Percentiles rank a stretch among this genome's conserved stretches.
Conservation (phyloP, 1,284 basidiomycete genomes). For the Lignosus rhinocerotis region DNA sequence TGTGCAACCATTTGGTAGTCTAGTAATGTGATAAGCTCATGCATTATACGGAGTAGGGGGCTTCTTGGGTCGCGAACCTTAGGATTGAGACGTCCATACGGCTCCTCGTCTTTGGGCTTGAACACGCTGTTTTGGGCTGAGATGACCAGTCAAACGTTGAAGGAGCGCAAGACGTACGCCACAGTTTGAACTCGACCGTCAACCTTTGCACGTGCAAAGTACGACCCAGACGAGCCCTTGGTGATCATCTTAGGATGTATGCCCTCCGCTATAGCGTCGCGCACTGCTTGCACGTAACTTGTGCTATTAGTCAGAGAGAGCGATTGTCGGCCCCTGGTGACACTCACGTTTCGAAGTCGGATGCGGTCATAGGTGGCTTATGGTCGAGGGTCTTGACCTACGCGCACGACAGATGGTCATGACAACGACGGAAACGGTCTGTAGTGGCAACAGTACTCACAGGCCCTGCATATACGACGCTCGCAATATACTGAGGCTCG, state of each 20-base stretch:
- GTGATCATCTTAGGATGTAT: slow-evolving; percentile 87
- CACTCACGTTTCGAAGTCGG: slow-evolving; percentile 67
- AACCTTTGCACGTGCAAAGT: slow-evolving; percentile 78
- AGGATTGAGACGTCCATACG: slow-evolving; percentile 81
- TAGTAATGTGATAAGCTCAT: slow-evolving; percentile 30
- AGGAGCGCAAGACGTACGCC: slow-evolving; percentile 51
- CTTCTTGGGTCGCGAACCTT: slow-evolving; percentile 46
- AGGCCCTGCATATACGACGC: slow-evolving; percentile 31
- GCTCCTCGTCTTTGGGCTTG: slow-evolving; percentile 90
- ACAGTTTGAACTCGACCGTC: slow-evolving; percentile 75
- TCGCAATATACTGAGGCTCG: slow-evolving; percentile 46
- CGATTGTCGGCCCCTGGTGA: neutral
- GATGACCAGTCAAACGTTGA: neutral
- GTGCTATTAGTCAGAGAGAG: slow-evolving; percentile 18
- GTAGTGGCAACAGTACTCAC: neutral
- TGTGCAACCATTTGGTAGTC: slow-evolving; percentile 90
- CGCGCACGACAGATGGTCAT: neutral
- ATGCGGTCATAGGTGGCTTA: slow-evolving; percentile 69
- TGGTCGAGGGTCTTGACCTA: slow-evolving; percentile 80
- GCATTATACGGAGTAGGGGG: neutral
- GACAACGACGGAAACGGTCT: neutral
- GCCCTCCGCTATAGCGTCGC: slow-evolving; percentile 69
- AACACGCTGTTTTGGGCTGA: slow-evolving; percentile 60
- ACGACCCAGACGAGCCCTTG: slow-evolving; percentile 85
- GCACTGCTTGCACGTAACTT: slow-evolving; percentile 68